Conservation (phyloP, 257 asterid genomes). For the Henckelia pumila region DNA sequence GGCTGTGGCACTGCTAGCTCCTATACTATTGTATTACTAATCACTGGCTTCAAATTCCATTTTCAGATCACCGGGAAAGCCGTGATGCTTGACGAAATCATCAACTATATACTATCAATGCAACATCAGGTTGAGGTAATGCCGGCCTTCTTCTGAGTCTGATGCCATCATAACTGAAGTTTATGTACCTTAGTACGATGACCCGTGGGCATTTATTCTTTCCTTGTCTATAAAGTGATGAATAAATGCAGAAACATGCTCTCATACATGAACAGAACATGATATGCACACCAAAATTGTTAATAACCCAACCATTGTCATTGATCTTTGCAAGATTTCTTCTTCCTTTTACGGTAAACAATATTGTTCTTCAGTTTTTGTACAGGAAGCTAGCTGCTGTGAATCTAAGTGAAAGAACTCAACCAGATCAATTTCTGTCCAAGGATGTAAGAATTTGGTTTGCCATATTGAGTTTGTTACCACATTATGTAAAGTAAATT, state of each 20-base stretch:
- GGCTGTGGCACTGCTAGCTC: no score
- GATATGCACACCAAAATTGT: no score
- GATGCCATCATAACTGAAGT: no score
- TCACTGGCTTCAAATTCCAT: neutral
- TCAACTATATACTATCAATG: constrained; percentile 52
- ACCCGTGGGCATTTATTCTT: no score
- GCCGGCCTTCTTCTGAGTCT: no score
- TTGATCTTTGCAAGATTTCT: neutral
- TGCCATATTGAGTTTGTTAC: neutral
- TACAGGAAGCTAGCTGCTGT: constrained; percentile 58
- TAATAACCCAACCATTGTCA: neutral
- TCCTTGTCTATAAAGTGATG: no score
- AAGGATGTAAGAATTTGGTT: constrained; percentile 39
- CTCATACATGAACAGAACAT: no score
- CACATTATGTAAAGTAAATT: neutral
- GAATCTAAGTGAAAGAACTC: constrained; percentile 36
- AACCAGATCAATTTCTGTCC: constrained; percentile 39
- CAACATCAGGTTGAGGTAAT: constrained; percentile 60
- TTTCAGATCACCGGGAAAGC: constrained; percentile 60
- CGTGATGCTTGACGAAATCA: constrained; percentile 61
- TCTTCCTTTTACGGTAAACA: neutral
- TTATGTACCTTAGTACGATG: no score
- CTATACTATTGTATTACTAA: no score
- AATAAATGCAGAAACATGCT: no score
- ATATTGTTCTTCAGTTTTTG: constrained; percentile 35